Base-by-base conservation (phyloP, 2,329 filamentous ascomycete genomes). In the Chrysoporthe cubensis region DNA sequence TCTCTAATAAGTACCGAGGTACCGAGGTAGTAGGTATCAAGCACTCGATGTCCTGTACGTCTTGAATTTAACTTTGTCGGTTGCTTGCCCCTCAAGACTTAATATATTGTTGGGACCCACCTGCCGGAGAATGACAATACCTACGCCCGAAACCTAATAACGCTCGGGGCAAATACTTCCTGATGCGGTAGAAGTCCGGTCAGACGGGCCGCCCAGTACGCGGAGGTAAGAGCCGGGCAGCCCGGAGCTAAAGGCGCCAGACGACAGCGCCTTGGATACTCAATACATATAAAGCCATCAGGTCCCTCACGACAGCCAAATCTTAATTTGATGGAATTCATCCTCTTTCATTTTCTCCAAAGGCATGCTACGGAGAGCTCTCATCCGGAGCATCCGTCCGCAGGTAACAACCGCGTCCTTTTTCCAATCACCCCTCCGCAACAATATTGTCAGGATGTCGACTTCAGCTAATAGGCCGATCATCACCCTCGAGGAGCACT, bases 401-500 rank as follows among this genome's bases (percentile, higher is more conserved):
- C 16, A 40, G 9, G 18, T 13, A 58, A 40, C 18, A 34, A 4
- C 6, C n/a, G 44, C 8, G 32, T 54, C 21, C 21, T 14, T 26
- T n/a, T 2, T 4, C 13, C 58, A 44, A 61, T n/a, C 14, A 9
- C 13, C 13, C n/a, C 11, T 16, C 2, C 5, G n/a, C 42, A 34
- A 16, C 26, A 34, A 8, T 6, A 2, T 46, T 16, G 13, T 42
- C 59, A 59, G n/a, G 18, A 48, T 32, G 40, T 44, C 43, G 8
- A 61, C 52, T 18, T 13, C 64, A 14, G 46, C 50, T 21, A 64
- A 16, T 16, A 62, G 46, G 4, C 75, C 77, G 1, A 70, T 80
- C 8, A 80, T 82, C 54, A 75, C 80, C 13, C 77, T 82, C n/a
- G 80, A 82, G 70, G 80, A 83, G 64, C 80, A 82, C 68, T 79